A percentile compares a stretch with the other conserved stretches of the same genome.
Evolutionary conservation across 2,329 filamentous ascomycete genomes (phyloP).

Genomic region (Ophiocordyceps sinensis): DNA sequence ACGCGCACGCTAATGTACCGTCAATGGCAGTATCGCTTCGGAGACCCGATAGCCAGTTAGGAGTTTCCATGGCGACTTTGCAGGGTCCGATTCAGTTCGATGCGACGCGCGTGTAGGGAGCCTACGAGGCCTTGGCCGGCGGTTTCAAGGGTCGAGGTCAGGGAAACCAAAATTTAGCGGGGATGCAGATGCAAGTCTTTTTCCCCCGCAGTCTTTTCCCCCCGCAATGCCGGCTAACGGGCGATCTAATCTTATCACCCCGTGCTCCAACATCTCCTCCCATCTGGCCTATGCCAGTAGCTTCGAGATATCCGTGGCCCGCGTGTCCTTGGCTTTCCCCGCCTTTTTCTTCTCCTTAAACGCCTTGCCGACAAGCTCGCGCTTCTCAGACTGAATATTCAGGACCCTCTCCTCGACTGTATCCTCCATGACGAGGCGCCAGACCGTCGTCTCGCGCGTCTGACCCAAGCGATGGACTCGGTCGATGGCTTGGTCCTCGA

Average conservation of each 20-base stretch:
- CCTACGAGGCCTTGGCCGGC: too few species aligned
- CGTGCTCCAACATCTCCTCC: too few species aligned
- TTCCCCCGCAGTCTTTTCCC: too few species aligned
- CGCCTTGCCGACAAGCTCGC: constrained; percentile 61
- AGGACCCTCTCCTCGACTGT: constrained; percentile 73
- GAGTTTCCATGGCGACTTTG: too few species aligned
- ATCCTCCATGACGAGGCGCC: constrained; percentile 66
- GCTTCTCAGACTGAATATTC: constrained; percentile 64
- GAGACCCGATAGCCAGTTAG: neutral
- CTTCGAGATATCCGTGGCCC: constrained; percentile 40
- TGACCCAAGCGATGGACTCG: constrained; percentile 79
- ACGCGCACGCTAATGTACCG: neutral
- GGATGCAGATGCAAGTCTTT: too few species aligned
- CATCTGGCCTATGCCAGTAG: constrained; percentile 27
- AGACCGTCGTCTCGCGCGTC: constrained; percentile 63
- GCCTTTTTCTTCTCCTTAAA: constrained; percentile 54
- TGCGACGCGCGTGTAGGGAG: too few species aligned
- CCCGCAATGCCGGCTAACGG: too few species aligned
- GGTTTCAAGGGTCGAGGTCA: too few species aligned
- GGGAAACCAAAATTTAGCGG: too few species aligned
- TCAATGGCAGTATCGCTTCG: neutral
- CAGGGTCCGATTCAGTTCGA: too few species aligned
- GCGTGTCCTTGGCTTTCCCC: constrained; percentile 40
- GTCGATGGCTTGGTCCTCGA: constrained; percentile 84
- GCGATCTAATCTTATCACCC: neutral